phyloP scores from a whole-genome alignment of 768 basidiomycete genomes.

The Leccinum incarnatum region DNA sequence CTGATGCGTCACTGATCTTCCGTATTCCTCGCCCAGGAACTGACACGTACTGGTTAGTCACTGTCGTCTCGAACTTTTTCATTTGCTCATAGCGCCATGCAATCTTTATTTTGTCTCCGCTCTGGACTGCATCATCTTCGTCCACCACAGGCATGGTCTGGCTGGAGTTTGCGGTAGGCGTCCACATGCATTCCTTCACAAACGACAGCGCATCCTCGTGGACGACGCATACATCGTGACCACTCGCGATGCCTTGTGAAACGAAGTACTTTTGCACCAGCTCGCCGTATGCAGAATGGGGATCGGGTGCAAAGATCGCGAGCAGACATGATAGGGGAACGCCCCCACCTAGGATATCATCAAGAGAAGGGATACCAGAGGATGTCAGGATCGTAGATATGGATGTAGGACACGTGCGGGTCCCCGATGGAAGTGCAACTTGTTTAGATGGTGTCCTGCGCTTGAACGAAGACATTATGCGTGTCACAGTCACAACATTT shows the following conservation, averaged over 20 bases:
- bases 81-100: constrained; percentile 97
- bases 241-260: constrained; percentile 77
- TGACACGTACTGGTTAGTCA: constrained; percentile 50
- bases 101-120: constrained; percentile 76
- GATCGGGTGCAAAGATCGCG: constrained; percentile 77
- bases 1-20: constrained; percentile 12
- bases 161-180: constrained; percentile 32
- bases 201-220: constrained; percentile 57
- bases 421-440: constrained; percentile 44
- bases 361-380: constrained; percentile 88
- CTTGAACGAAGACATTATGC: constrained; percentile 77
- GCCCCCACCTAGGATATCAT: constrained; percentile 93
- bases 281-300: constrained; percentile 81
- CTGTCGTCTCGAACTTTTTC: constrained; percentile 89
- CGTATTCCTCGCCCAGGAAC: constrained; percentile 15
- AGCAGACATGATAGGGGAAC: constrained; percentile 78
- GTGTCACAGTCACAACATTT: constrained; percentile 9
- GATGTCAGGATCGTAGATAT: constrained; percentile 61
- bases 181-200: constrained; percentile 81
- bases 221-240: constrained; percentile 68
- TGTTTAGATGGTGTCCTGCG: constrained; percentile 52
- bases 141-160: constrained; percentile 25
- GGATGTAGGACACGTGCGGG: constrained; percentile 57
- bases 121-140: constrained; percentile 34
- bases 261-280: constrained; percentile 86